phyloP scores from a whole-genome alignment of 805 yeast genomes.

The Candida ulmi region DNA sequence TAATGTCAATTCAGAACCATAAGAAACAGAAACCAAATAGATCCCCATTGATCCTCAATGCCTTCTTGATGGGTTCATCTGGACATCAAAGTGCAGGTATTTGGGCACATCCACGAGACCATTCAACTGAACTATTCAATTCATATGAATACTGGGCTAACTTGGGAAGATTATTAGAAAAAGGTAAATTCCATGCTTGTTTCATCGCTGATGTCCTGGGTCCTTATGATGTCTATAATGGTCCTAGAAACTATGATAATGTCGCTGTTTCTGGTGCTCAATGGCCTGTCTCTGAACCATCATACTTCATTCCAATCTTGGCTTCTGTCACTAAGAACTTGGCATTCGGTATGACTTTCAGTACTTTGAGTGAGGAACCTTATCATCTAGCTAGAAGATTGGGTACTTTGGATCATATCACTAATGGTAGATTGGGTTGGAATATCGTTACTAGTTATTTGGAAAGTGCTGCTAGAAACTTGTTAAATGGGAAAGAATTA shows the following conservation, averaged over 20 bases:
- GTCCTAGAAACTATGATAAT: constrained; percentile 6
- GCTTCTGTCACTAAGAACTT: constrained; percentile 33
- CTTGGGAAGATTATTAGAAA: constrained; percentile 29
- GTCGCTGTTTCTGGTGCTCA: constrained; percentile 23
- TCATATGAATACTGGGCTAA: constrained; percentile 31
- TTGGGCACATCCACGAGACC: constrained; percentile 36
- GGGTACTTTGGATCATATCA: constrained; percentile 35
- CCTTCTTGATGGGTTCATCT: constrained; percentile 32
- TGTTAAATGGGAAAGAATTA: constrained; percentile 27
- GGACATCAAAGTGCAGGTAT: constrained; percentile 24
- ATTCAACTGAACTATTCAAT: constrained; percentile 22
- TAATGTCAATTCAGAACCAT: no score
- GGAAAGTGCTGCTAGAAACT: constrained; percentile 31
- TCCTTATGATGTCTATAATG: constrained; percentile 7
- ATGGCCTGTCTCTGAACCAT: constrained; percentile 25
- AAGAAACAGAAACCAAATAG: neutral
- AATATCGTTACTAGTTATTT: constrained; percentile 35
- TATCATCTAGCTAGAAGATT: constrained; percentile 34
- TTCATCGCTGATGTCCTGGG: constrained; percentile 16
- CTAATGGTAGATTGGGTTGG: constrained; percentile 38
- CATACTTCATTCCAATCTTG: constrained; percentile 26
- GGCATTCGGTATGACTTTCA: constrained; percentile 32
- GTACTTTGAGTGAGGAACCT: constrained; percentile 35
- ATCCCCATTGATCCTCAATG: constrained; percentile 29
- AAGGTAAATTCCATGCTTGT: constrained; percentile 31